Evolutionary conservation across 352 stramenopile genomes (phyloP).

Genomic region (Globisporangium splendens): DNA sequence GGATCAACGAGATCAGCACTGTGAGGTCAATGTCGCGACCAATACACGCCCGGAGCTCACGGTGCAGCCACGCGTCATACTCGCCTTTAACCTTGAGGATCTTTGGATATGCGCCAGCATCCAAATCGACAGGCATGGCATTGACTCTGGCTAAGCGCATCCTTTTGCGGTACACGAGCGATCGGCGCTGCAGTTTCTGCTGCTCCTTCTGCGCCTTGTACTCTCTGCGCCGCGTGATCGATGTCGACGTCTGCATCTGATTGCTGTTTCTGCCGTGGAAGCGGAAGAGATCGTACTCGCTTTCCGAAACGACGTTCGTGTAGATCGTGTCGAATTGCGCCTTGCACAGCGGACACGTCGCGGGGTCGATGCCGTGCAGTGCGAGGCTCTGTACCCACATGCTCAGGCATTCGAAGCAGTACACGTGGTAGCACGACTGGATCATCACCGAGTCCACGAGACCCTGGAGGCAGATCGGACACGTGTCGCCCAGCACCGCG

Average conservation of each 20-base stretch:
- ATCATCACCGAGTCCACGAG: constrained; percentile 62
- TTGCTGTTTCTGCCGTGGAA: constrained; percentile 30
- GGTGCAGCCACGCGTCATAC: constrained; percentile 54
- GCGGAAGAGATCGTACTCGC: constrained; percentile 49
- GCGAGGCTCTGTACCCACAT: constrained; percentile 57
- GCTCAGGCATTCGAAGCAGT: constrained; percentile 65
- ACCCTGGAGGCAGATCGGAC: constrained; percentile 63
- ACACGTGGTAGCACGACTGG: constrained; percentile 61
- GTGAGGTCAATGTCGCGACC: constrained; percentile 63
- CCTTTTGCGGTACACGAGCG: constrained; percentile 49
- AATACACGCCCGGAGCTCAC: constrained; percentile 67
- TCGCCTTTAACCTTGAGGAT: constrained; percentile 56
- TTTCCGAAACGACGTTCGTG: constrained; percentile 62
- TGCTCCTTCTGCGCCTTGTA: constrained; percentile 9
- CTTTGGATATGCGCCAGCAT: constrained; percentile 15
- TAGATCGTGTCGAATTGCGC: constrained; percentile 49
- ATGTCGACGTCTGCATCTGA: background rate
- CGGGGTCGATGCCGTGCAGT: constrained; percentile 42
- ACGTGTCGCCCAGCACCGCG: constrained; percentile 65
- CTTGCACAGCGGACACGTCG: constrained; percentile 75
- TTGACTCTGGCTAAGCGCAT: constrained; percentile 57
- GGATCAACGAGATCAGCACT: constrained; percentile 59
- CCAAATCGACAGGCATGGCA: constrained; percentile 18
- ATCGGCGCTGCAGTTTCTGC: constrained; percentile 27
- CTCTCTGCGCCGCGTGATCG: constrained; percentile 15